Evolutionary conservation across 2,329 filamentous ascomycete genomes (phyloP), one percentile per base, ranked within the genome.

Genomic region (Fusarium avenaceum): DNA sequence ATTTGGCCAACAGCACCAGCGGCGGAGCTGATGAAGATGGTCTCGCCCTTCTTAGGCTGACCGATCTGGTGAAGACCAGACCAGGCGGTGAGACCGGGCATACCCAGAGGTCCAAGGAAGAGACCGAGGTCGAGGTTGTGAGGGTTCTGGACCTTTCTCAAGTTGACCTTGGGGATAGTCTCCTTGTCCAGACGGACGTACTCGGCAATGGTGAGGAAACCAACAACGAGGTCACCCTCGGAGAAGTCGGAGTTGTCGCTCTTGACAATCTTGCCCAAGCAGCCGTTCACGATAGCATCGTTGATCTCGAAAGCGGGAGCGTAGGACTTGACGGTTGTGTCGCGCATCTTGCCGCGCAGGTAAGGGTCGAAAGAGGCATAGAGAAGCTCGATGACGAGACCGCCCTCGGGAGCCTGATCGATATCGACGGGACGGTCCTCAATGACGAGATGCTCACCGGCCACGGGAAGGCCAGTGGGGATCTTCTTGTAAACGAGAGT

Each of bases 361-460:
- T 96, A 97, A 3, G 93, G 93, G 79, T 97, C 93, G 80, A 91
- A 91, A 40, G 92, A 94, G 68, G 89, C 84, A 78, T 91, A 93
- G 74, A 90, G 86, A 72, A 91, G 87, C 81, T 93, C 87, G 68
- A 90, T 80, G 48, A 96, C 78, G 40, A 93, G 90, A 67, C 91
- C 90, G 44, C 86, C 77, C 24, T 88, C 85, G 28, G 89, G 85
- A 7, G 86, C 77, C 50, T 86, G 82, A 7, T 67, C 80, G 69
- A 89, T 80, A 76, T 96, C 92, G 68, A 94, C 89, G 20, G 87
- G 84, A 62, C 86, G 85, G 69, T 85, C 80, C 78, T 96, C 90
- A 62, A 94, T 76, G 22, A 80, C 81, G 57, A 97, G 82, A 78
- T 96, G 83, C 79, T 95, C 81, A 47, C 92, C 92, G 3, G 88